Evolutionary conservation across 2,329 filamentous ascomycete species (phyloP), one percentile per base, ranked within the genome.

Genomic region (Coniochaeta prunicola): DNA sequence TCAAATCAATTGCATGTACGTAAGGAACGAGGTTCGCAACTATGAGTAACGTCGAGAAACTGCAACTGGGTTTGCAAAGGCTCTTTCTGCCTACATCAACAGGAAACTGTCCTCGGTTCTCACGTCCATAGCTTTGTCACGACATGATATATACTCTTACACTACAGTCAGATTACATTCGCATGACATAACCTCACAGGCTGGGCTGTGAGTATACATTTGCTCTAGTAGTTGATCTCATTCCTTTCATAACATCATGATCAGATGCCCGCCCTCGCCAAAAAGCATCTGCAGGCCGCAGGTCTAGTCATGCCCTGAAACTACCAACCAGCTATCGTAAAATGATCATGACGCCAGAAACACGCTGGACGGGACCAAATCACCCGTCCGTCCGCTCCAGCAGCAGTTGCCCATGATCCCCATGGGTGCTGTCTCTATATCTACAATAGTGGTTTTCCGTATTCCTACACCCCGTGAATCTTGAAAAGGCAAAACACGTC

Each of bases 231-330:
- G 30, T 34, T 34, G 30, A 34, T 55, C 21, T 55, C 53, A 55
- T 33, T 55, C 53, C 21, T 30, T 55, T 54, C 53, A 21, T 55
- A 55, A 33, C 53, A 55, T 55, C 53, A 55, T 55, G 30, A 55
- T 55, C 53, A 55, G 53, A 55, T 55, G 53, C 33, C 53, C 45
- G n/a, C 45, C n/a, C 45, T 50, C 45, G 45, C 42, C 6, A 50
- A 21, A 7, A 50, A 50, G 24, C 19, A 45, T 8, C 13, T 26
- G 45, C 45, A 50, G 30, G 26, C 45, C 45, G 45, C 45, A 50
- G 45, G 24, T 50, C 45, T 50, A 50, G 45, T 50, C 45, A 50
- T 50, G 45, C 26, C 26, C 9, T 26, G 24, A 50, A 45, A 50
- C 45, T 28, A 30, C 45, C 45, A 50, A 15, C 45, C 45, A 30